Base-by-base conservation (phyloP, 345 rosid species). In the Eucalyptus decipiens region DNA sequence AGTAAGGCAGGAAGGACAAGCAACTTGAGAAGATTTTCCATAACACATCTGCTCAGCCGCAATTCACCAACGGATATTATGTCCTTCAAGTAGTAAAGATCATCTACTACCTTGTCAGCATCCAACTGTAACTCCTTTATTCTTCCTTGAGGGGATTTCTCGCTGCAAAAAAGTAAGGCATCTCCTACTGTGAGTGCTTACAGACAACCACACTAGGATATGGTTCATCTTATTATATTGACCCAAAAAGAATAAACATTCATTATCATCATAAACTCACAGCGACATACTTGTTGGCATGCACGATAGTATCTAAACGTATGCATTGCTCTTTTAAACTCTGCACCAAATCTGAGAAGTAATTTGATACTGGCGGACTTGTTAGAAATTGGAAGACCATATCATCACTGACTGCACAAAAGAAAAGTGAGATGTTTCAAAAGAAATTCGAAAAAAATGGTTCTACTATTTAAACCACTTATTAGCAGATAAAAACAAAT, bases 41-140 rank as follows among this genome's bases (percentile, higher is more conserved):
- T 40, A 90, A 95, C 94, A 62, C 91, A 93, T 91, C 91, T 91
- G 89, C 90, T 89, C 91, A 95, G 89, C 87, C 87, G 88, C 81
- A 94, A 87, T 49, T 93, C 93, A 7, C 95, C 95, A 91, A 95
- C 91, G 32, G 88, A 92, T 87, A 94, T 90, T 87, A 95, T 89
- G 92, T 95, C 97, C 93, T 94, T 94, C 26, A 93, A 92, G 92
- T 95, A 95, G 94, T 94, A 95, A 43, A 95, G 91, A 88, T 95
- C 96, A 88, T 95, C 97, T 69, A 90, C 92, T 85, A 95, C 89
- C 91, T 94, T 93, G 88, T 95, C 96, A 87, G 94, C 89, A 89
- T 93, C 92, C 88, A 91, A 69, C 88, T 91, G 92, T 62, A 95
- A 87, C 54, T 89, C 90, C 86, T 88, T 90, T 88, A 87, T 91